These are phyloP conservation scores for Pseudevernia furfuracea DNA, from an alignment of 495 filamentous ascomycete species.

Conservation along the genomic window DNA sequence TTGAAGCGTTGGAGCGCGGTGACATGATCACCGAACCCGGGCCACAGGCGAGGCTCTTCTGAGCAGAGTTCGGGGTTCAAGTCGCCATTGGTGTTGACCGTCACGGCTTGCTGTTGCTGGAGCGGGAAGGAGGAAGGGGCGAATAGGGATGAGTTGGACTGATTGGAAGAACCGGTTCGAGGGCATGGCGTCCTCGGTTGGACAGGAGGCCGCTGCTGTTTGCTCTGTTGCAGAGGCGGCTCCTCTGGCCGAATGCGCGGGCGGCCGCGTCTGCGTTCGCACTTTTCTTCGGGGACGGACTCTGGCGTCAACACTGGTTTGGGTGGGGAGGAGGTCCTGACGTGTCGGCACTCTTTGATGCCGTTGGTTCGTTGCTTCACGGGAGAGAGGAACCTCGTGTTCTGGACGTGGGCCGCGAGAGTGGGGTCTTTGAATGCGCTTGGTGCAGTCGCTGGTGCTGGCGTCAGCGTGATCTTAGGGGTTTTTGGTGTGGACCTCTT, in stretches of 20 bases:
- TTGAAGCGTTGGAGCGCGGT: not conserved
- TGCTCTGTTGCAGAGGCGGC: not conserved
- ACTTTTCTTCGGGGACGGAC: not conserved
- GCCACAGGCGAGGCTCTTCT: constrained; percentile 3
- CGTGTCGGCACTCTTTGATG: not conserved
- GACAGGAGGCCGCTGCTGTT: not conserved
- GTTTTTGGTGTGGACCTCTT: not conserved
- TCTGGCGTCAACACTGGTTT: not conserved
- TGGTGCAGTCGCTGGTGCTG: not conserved
- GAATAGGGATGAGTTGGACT: not conserved
- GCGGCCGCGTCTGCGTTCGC: not conserved
- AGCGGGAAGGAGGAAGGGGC: not conserved
- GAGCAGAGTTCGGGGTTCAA: not conserved
- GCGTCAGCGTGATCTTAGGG: not conserved
- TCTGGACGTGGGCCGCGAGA: not conserved
- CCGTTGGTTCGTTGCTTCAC: not conserved
- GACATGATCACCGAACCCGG: not conserved
- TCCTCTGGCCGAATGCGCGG: not conserved
- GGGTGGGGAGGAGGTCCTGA: not conserved
- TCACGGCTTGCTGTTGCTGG: not conserved
- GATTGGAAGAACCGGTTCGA: not conserved
- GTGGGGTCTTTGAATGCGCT: not conserved
- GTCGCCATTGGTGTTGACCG: not conserved
- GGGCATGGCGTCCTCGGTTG: not conserved
- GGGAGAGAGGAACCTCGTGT: not conserved